Base-by-base conservation (phyloP, 2,329 filamentous ascomycete species). In the Aureobasidium sp. region DNA sequence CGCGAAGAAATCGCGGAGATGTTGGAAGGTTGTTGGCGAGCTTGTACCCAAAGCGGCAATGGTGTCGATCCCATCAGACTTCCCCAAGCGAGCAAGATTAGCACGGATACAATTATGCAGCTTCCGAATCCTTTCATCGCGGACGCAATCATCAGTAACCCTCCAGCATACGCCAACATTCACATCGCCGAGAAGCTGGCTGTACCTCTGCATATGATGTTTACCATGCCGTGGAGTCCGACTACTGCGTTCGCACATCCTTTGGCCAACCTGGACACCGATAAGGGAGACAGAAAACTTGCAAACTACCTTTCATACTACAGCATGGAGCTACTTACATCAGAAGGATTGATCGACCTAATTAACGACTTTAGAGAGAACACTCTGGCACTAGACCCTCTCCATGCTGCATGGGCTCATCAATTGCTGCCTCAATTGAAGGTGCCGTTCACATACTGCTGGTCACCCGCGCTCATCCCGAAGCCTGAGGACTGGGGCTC, bases 211-310 rank as follows among this genome's bases (percentile, higher is more conserved):
- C 88, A 91, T 68, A 84, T 96, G 73, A 95, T 96, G 89, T 96
- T 96, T 75, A 96, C 91, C 1, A 96, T 96, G 90, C 91, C 91
- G 0, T 96, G 90, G 87, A 90, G 89, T 1, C 87, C 91, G 0
- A 96, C 91, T 0, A 85, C 89, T 70, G 84, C 88, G 0, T 96
- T 96, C 66, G 89, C 90, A 0, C 91, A 96, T 68, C 91, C 91
- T 0, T 78, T 96, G 29, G 90, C 91, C 0, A 93, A 94, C 65
- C 86, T 96, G 62, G 83, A 90, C 65, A 85, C 84, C 1, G 84
- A 86, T 0, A 91, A 91, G 67, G 87, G 88, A 1, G 90, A 94
- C 68, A 79, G 84, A 5, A 84, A 83, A n/a, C 81, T 90, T 62
- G 88, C 89, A 0, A 96, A 94, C 68, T 93, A 90, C 69, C 80